Base-by-base conservation (phyloP, 768 basidiomycete species). In the Calvatia gigantea region DNA sequence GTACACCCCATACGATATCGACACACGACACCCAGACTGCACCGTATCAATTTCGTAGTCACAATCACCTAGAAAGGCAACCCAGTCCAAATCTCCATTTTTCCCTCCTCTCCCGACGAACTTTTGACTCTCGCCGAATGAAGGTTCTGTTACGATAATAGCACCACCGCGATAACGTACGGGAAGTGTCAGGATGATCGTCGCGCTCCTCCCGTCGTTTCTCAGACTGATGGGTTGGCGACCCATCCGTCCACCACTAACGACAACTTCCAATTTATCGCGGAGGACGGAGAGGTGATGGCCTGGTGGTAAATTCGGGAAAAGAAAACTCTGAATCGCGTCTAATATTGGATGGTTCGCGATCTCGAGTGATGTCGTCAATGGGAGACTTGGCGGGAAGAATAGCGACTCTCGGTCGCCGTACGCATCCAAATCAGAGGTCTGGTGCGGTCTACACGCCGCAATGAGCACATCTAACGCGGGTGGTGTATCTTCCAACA, bases 261-360 rank as follows among this genome's bases (percentile, higher is more conserved):
- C 75, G 48, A 89, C 68, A 23, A 93, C 75, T 65, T 93, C 88
- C 17, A 92, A 74, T 58, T 79, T 81, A 65, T 91, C 89, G 44
- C 84, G 78, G 11, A 82, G 68, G 0, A 82, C 82, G 17, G 82
- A 83, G 60, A 93, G 80, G 67, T 86, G 84, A 62, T 89, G 82
- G 2, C 89, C 89, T 0, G 72, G 64, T 3, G 87, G 83, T 3
- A 91, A 74, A 25, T 77, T 75, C 0, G 89, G 88, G 69, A 91
- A 91, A n/a, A 93, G 73, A 0, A 84, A 74, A 54, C 73, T 83
- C 44, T 84, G 83, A 19, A 91, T 75, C 0, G 89, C 84, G 60
- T 90, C 89, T 58, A 93, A 80, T 65, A 93, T 85, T 2, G 90
- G 90, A 64, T 89, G 87, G 66, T 86, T 90, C 17, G 89, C 79